A percentile compares a stretch with the other conserved stretches of the same genome.
Conservation (phyloP, 345 rosid species). For the Pseudoturritis turrita region DNA sequence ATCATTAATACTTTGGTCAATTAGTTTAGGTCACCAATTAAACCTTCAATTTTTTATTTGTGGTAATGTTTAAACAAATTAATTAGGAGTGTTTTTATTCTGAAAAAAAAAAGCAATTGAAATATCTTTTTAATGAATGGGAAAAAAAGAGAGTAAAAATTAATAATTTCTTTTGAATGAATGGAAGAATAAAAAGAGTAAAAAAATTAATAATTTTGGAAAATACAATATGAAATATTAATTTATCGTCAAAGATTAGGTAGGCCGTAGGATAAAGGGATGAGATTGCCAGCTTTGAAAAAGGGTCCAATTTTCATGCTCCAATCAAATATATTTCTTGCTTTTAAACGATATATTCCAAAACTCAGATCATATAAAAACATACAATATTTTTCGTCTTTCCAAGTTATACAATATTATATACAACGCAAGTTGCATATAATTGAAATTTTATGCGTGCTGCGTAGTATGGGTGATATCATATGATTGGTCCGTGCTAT, state of each 20-base stretch:
- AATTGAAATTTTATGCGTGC: constrained; percentile 18
- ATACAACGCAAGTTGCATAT: constrained; percentile 14
- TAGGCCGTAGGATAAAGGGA: constrained; percentile 21
- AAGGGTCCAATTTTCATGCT: constrained; percentile 12
- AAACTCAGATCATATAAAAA: background rate
- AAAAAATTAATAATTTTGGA: background rate
- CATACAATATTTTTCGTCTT: background rate
- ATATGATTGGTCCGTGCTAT: constrained; percentile 7
- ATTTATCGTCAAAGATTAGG: too few species aligned
- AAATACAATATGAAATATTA: background rate
- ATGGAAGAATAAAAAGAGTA: too few species aligned
- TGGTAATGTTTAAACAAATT: too few species aligned
- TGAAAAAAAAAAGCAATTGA: too few species aligned
- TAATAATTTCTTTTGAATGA: background rate
- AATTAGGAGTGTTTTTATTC: too few species aligned
- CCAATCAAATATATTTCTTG: background rate
- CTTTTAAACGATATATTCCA: background rate
- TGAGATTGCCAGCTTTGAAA: constrained; percentile 30
- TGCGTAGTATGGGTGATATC: constrained; percentile 22
- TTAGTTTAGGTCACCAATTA: too few species aligned
- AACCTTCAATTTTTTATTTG: too few species aligned
- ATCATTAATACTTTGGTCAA: too few species aligned
- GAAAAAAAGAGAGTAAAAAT: background rate
- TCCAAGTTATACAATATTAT: constrained; percentile 6
- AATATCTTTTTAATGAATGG: too few species aligned